Evolutionary conservation across 179 eudicot species (phyloP), one percentile per base, ranked within the genome.

Genomic region (Dionaea muscipula): DNA sequence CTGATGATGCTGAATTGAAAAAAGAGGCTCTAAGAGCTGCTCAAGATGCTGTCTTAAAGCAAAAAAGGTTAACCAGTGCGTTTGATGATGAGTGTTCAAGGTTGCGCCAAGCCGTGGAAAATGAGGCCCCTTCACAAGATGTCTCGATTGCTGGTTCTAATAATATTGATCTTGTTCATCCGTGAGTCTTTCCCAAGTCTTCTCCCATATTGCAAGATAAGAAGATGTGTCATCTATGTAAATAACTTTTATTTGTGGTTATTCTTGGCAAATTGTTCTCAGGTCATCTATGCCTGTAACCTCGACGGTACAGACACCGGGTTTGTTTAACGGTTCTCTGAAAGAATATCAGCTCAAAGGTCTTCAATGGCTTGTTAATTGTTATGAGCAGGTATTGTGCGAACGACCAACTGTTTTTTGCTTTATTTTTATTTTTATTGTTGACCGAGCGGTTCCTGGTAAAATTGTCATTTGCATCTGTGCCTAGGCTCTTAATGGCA

Each of bases 351-450:
- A 91, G 73, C 78, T 91, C 25, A 91, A 86, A 76, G 98, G 98
- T 52, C 95, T 91, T 49, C 98, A 91, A 60, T 91, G 98, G 98
- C 83, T 91, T 67, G 98, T 87, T 39, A 91, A 91, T 71, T 91
- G 98, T 75, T 91, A 91, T 69, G 98, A 91, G 68, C 91, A 83
- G 91, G 91, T 83, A 35, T 26, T 45, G 36, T 22, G 10, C 38
- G 20, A 26, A 37, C 49, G 26, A 49, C 36, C 37, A 45, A 37
- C 15, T 20, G 36, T 28, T 38, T 40, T 4, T 26, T 22, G 36
- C 53, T 33, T 12, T 26, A 54, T 43, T 64, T 53, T 37, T 25
- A 19, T n/a, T 35, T 52, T 28, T 55, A 25, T 25, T 26, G 47
- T 62, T 40, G 51, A 39, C 20, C 26, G 52, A 25, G n/a, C 57